Evolutionary conservation across 2,329 filamentous ascomycete genomes (phyloP), one percentile per base, ranked within the genome.

Genomic region (Claviceps sp.): DNA sequence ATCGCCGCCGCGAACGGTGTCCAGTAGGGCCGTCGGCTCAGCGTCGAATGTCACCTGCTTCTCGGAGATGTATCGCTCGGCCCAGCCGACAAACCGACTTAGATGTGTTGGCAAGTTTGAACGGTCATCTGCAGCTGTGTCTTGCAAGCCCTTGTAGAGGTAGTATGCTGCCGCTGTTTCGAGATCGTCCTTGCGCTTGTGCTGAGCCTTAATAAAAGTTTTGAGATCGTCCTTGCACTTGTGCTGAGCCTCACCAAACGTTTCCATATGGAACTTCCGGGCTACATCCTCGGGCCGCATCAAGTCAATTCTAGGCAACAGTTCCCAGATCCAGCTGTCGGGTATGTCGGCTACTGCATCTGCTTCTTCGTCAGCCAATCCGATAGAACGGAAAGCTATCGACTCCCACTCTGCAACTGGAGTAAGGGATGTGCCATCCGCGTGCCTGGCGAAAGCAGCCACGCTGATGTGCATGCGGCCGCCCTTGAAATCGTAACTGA

Each of bases 341-440:
- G 60, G 24, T 53, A 63, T 56, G 20, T 62, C 51, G 53, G 61
- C 16, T 50, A 43, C 34, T 45, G 52, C 26, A 11, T 45, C 52
- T 37, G 53, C 52, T 7, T 50, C 46, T 30, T 49, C 51, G n/a
- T 53, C 51, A 30, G 50, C 38, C 34, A 47, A 50, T 6, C 37
- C 41, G 41, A 55, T 51, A 16, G 55, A 45, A 11, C 55, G 48
- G 22, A 55, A 52, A 8, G 45, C 37, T 2, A 60, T 41, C 1
- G 59, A 57, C 22, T 60, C 59, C 59, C 58, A 60, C 24, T 61
- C 59, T 4, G 58, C 59, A 38, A 61, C 48, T 1, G 58, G 60
- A 4, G 41, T 52, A 8, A 47, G 48, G 16, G n/a, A 24, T 37
- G 44, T 18, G 26, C 52, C 55, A 9, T 48, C 26, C 18, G 45